Evolutionary conservation across 2,329 filamentous ascomycete species (phyloP).

Genomic region (Cryphonectria carpinicola): DNA sequence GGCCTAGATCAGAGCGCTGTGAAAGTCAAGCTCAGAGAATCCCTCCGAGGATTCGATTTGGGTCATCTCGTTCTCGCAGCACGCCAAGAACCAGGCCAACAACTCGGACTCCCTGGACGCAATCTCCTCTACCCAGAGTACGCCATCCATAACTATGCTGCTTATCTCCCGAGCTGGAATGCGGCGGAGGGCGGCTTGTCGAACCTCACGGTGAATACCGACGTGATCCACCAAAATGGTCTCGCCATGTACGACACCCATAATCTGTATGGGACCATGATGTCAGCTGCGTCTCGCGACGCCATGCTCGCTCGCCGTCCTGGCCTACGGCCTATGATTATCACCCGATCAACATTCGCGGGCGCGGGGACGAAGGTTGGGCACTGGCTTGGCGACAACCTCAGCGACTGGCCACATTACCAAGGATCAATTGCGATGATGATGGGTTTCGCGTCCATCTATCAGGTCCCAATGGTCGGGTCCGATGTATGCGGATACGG

Average conservation of each 20-base stretch:
- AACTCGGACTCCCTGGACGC: slow-evolving; percentile 63
- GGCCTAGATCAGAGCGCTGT: background rate
- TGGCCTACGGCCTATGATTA: slow-evolving; percentile 66
- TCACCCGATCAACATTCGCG: slow-evolving; percentile 77
- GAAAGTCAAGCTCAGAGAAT: background rate
- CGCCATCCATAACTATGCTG: slow-evolving; percentile 65
- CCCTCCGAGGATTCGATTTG: slow-evolving; percentile 5
- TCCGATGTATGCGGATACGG: slow-evolving; percentile 80
- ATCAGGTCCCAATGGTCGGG: slow-evolving; percentile 71
- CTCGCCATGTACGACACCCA: slow-evolving; percentile 68
- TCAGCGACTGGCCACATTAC: slow-evolving; percentile 61
- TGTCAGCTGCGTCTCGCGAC: slow-evolving; percentile 66
- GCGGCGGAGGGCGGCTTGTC: slow-evolving; percentile 51
- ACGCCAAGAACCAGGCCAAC: slow-evolving; percentile 41
- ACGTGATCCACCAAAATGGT: slow-evolving; percentile 70
- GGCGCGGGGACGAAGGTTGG: slow-evolving; percentile 69
- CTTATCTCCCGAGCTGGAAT: slow-evolving; percentile 46
- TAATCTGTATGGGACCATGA: slow-evolving; percentile 65
- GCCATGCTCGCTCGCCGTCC: slow-evolving; percentile 72
- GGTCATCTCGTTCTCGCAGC: slow-evolving; percentile 28
- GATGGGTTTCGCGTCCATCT: slow-evolving; percentile 65
- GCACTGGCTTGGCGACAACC: slow-evolving; percentile 65
- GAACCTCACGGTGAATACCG: slow-evolving; percentile 67
- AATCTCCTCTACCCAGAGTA: slow-evolving; percentile 69
- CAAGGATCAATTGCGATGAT: slow-evolving; percentile 61